These are phyloP conservation scores for Narthecium ossifragum DNA, from an alignment of 106 monocot genomes.

Conservation along the genomic window DNA sequence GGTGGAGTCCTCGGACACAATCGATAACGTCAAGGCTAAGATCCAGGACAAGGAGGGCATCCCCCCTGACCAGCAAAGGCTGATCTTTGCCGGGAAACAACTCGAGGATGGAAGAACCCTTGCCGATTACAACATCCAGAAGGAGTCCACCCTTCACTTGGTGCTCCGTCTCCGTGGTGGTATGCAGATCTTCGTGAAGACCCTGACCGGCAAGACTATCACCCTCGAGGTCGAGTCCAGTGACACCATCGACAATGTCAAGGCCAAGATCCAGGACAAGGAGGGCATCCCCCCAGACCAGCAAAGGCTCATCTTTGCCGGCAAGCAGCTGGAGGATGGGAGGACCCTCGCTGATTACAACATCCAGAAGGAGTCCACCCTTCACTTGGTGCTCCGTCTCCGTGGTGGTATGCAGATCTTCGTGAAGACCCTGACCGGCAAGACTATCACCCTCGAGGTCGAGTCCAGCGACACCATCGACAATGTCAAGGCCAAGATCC, in stretches of 20 bases:
- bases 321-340: constrained; percentile 31
- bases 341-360: constrained; percentile 32
- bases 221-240: constrained; percentile 81
- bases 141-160: constrained; percentile 65
- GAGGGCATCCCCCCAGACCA: constrained; percentile 91
- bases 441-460: constrained; percentile 41
- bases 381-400: constrained; percentile 45
- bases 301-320: constrained; percentile 42
- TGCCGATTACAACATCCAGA: constrained; percentile 70
- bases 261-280: constrained; percentile 88
- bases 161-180: constrained; percentile 63
- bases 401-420: constrained; percentile 54
- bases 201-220: constrained; percentile 77
- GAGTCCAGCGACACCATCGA: constrained; percentile 32
- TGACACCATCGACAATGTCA: constrained; percentile 80
- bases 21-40: constrained; percentile 40
- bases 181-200: constrained; percentile 86
- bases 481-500: constrained; percentile 42
- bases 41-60: constrained; percentile 48
- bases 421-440: constrained; percentile 41
- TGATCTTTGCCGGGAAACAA: constrained; percentile 40
- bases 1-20: constrained; percentile 33
- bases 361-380: constrained; percentile 44
- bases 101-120: constrained; percentile 68
- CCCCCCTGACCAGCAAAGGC: constrained; percentile 39